Base-by-base conservation (phyloP, 1,284 basidiomycete genomes). In the Puccinia triticina region DNA sequence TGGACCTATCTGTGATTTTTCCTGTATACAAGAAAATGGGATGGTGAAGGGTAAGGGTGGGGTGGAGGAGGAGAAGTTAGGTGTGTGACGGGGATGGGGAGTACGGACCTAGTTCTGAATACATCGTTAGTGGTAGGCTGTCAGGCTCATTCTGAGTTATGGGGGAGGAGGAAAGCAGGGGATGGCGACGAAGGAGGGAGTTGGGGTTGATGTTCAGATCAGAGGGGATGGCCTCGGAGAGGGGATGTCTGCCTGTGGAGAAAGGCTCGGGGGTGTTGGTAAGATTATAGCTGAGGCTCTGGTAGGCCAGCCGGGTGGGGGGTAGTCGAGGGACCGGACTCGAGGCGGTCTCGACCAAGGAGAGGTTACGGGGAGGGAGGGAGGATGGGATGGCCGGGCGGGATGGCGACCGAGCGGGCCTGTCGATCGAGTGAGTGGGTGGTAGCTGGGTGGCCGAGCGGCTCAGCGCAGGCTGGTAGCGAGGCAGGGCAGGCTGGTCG, bases 271-370 rank as follows among this genome's bases (percentile, higher is more conserved):
- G n/a, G 23, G 48, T 34, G 48, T 16, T 73, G 46, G 26, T 40
- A 48, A 55, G 48, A 23, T 34, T 50, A 73, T 73, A 73, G 48
- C 71, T 73, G 48, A 73, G 50, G 71, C 71, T 73, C 34, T 73
- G 71, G 16, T 73, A 73, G 71, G 48, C 48, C 16, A 53, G 48
- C 16, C 71, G 48, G 37, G 71, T 73, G 48, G 71, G 50, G 23
- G 46, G 71, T 73, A 73, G 48, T 55, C 71, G 46, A 73, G 71
- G 71, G 46, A 73, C 55, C 12, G 40, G 71, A 55, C 34, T 50
- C 2, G 71, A 53, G 71, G 48, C 8, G 2, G 71, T 53, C 34
- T 73, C 71, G 34, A 75, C 34, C 18, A 75, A 29, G 40, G 55
- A 75, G 5, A 55, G 73, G 34, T 75, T 57, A 34, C 53, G 55